phyloP scores from a whole-genome alignment of 2,329 filamentous ascomycete species.

The Ilyonectria mors-panacis region DNA sequence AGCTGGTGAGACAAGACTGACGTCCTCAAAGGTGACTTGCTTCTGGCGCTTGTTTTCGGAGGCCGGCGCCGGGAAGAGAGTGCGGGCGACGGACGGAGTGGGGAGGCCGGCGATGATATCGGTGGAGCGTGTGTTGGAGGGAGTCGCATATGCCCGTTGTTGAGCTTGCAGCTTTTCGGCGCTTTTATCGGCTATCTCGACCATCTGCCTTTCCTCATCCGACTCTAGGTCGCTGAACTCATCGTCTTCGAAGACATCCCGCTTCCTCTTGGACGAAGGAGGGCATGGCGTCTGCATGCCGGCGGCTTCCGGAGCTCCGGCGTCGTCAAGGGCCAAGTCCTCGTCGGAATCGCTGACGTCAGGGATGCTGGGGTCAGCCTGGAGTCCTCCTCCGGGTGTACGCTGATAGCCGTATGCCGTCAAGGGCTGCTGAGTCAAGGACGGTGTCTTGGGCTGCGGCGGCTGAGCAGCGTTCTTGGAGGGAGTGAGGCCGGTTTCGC shows the following conservation, averaged over 20 bases:
- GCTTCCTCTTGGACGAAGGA: conserved; percentile 49
- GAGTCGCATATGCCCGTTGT: conserved; percentile 44
- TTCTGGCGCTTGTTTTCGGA: conserved; percentile 51
- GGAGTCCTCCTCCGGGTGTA: conserved; percentile 37
- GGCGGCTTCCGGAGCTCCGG: conserved; percentile 5
- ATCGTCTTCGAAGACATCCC: conserved; percentile 47
- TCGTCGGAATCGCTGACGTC: conserved; percentile 34
- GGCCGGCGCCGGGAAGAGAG: conserved; percentile 50
- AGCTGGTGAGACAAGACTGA: conserved; percentile 22
- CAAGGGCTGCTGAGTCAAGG: conserved; percentile 49
- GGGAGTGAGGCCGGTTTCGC: conserved; percentile 46
- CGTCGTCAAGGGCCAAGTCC: conserved; percentile 27
- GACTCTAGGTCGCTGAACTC: conserved; percentile 54
- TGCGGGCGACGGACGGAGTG: conserved; percentile 56
- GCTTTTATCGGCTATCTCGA: conserved; percentile 54
- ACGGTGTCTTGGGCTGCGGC: conserved; percentile 45
- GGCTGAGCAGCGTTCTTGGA: conserved; percentile 27
- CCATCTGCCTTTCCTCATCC: conserved; percentile 58
- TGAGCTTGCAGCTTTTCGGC: conserved; percentile 44
- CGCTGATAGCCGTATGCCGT: conserved; percentile 50
- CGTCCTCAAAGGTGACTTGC: conserved; percentile 51
- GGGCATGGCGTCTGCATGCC: conserved; percentile 38
- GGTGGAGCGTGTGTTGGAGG: conserved; percentile 42
- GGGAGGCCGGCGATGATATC: conserved; percentile 46
- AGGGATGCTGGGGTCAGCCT: conserved; percentile 13